These are phyloP conservation scores for Apiospora pterosperma DNA, from an alignment of 2,329 filamentous ascomycete genomes.

Conservation along the genomic window DNA sequence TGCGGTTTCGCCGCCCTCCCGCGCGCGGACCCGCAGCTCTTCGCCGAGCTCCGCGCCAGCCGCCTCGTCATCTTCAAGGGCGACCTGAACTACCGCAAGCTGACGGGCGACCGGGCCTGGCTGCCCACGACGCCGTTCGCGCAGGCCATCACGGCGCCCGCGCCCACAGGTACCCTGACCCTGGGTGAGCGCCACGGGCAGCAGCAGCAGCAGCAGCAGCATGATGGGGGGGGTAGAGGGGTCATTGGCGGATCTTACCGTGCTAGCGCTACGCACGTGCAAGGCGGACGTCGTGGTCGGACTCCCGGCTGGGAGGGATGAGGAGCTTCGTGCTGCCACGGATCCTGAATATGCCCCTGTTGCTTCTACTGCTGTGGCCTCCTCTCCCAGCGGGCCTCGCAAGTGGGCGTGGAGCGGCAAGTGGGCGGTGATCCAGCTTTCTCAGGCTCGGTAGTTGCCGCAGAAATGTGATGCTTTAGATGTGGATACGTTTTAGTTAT, in stretches of 20 bases:
- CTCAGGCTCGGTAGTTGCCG: slow-evolving; percentile 24
- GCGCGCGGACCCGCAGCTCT: slow-evolving; percentile 56
- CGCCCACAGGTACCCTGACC: too few species aligned
- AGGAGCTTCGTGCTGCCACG: slow-evolving; percentile 66
- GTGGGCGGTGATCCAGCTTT: slow-evolving; percentile 89
- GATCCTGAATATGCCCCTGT: slow-evolving; percentile 40
- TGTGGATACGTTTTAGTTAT: neutral
- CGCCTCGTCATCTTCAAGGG: slow-evolving; percentile 96
- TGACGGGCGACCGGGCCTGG: slow-evolving; percentile 88
- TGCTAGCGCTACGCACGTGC: slow-evolving; percentile 86
- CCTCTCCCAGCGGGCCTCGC: slow-evolving; percentile 51
- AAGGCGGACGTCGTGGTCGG: slow-evolving; percentile 96
- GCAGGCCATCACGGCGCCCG: slow-evolving; percentile 76
- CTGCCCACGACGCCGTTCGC: slow-evolving; percentile 82
- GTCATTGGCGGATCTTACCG: slow-evolving; percentile 71
- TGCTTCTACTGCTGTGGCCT: slow-evolving; percentile 57
- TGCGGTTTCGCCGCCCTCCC: slow-evolving; percentile 90
- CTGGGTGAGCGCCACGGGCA: too few species aligned
- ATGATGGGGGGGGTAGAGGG: too few species aligned
- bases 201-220: neutral
- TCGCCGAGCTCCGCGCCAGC: slow-evolving; percentile 74
- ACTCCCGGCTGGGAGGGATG: slow-evolving; percentile 74
- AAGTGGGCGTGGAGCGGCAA: slow-evolving; percentile 96
- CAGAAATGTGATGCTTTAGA: neutral
- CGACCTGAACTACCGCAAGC: slow-evolving; percentile 92